Conservation (phyloP, 2,329 filamentous ascomycete genomes). For the Colletotrichum shisoi region DNA sequence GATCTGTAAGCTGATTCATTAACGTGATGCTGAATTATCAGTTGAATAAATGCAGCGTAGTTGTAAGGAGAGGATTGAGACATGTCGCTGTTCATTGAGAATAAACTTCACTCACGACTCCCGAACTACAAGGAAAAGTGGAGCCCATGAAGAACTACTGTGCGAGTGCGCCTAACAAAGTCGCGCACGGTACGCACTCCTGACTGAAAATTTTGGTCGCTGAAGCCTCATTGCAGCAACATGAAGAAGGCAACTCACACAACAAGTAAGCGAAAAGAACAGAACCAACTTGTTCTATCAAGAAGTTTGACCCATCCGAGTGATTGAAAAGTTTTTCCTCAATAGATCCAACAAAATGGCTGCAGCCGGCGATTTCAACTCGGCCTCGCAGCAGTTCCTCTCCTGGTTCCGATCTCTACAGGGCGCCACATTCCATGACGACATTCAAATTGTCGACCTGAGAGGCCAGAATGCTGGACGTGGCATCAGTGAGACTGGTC, state of each 20-base stretch:
- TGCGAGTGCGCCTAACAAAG: not conserved
- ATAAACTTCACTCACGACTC: too few relatives aligned
- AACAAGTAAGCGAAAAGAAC: too few relatives aligned
- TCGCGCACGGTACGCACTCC: not conserved
- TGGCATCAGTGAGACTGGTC: slow-evolving; percentile 58
- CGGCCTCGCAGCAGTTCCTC: slow-evolving; percentile 57
- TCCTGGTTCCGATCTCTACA: slow-evolving; percentile 63
- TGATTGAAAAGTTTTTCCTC: too few relatives aligned
- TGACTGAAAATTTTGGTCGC: slow-evolving; percentile 11
- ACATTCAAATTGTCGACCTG: slow-evolving; percentile 62
- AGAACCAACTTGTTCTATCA: not conserved
- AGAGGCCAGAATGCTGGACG: slow-evolving; percentile 60
- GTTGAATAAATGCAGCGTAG: too few relatives aligned
- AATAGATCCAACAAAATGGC: slow-evolving; percentile 41
- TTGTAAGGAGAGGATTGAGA: too few relatives aligned
- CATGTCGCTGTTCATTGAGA: too few relatives aligned
- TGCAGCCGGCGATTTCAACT: slow-evolving; percentile 50
- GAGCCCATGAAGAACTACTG: not conserved
- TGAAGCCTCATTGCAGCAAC: not conserved
- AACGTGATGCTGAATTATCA: too few relatives aligned
- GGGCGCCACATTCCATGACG: slow-evolving; percentile 62
- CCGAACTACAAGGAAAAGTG: not conserved
- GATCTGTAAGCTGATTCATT: too few relatives aligned
- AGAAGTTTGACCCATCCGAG: too few relatives aligned
- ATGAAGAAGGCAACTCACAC: not conserved